Evolutionary conservation across 2,329 filamentous ascomycete species (phyloP), one percentile per base, ranked within the genome.

Genomic region (Coniochaeta hoffmannii): DNA sequence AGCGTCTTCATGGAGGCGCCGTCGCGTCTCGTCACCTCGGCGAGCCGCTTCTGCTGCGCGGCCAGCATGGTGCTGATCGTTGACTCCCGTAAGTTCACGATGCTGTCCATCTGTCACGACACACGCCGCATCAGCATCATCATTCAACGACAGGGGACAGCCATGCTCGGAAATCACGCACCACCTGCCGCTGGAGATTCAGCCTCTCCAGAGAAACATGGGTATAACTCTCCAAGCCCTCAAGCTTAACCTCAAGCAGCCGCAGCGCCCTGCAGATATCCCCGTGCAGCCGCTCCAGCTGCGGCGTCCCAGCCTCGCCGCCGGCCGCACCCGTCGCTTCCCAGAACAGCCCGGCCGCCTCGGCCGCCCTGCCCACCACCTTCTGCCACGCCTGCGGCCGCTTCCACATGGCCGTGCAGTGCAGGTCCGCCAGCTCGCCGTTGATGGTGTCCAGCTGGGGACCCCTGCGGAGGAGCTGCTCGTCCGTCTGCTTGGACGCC

Each of bases 181-280:
- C 69, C 41, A 67, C 66, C 36, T 64, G 64, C 35, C 68, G 58
- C 55, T 71, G 67, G 11, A 67, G 64, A 15, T 66, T 64, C 2
- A 73, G 58, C 30, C 70, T 57, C 46, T 70, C 64, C 19, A 71
- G 52, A 0, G 69, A 68, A 0, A 69, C 68, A 53, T 69, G 62
- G 1, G 66, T 63, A 57, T 71, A 72, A 31, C 59, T 67, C 10
- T 71, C 69, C 8, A 71, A 61, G 5, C 68, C 67, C n/a, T 70
- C 64, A 10, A 71, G 59, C 57, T 70, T 72, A 7, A 62, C 60
- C 14, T 58, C 56, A 50, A 68, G 62, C 53, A 71, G 71, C 12
- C 67, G 62, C 24, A 71, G 56, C 10, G 69, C 58, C 7, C 61
- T 58, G 12, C 62, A 9, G 49, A 72, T 61, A 9, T 61, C 63